Evolutionary conservation across 768 basidiomycete genomes (phyloP).

Genomic region (Lactifluus piperatus): DNA sequence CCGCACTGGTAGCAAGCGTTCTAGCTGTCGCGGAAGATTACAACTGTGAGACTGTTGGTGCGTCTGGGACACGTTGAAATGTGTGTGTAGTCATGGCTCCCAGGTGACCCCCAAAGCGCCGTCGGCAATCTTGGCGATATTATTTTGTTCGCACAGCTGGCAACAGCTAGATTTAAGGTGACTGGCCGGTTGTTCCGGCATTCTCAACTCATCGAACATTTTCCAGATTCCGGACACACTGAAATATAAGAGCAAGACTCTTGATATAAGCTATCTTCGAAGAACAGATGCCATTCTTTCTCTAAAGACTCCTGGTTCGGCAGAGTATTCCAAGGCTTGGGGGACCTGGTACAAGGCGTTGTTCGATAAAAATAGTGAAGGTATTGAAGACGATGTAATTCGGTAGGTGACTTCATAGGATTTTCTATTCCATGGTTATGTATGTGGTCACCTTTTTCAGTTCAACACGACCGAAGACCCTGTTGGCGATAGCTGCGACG

Average conservation of each 20-base stretch:
- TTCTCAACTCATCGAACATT: background rate
- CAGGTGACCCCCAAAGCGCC: constrained; percentile 80
- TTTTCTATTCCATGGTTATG: background rate
- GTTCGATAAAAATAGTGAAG: constrained; percentile 69
- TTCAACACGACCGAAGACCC: constrained; percentile 57
- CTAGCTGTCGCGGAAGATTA: constrained; percentile 59
- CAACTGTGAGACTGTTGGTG: constrained; percentile 76
- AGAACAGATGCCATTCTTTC: constrained; percentile 38
- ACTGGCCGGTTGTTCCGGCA: constrained; percentile 13
- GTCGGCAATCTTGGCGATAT: constrained; percentile 70
- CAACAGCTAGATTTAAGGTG: constrained; percentile 57
- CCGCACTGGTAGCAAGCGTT: constrained; percentile 54
- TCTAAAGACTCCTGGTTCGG: constrained; percentile 33
- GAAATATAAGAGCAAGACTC: constrained; percentile 36
- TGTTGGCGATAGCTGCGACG: constrained; percentile 59
- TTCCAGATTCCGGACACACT: constrained; percentile 45
- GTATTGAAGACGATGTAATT: constrained; percentile 73
- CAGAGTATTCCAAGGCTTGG: constrained; percentile 30
- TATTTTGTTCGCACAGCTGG: constrained; percentile 65
- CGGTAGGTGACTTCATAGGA: constrained; percentile 19
- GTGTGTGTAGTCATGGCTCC: background rate
- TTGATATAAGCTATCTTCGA: constrained; percentile 44
- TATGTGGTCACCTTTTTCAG: constrained; percentile 29
- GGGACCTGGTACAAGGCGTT: constrained; percentile 66
- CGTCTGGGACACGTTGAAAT: constrained; percentile 23